These are phyloP conservation scores for Mercurialis annua DNA, from an alignment of 345 rosid species.

Conservation along the genomic window DNA sequence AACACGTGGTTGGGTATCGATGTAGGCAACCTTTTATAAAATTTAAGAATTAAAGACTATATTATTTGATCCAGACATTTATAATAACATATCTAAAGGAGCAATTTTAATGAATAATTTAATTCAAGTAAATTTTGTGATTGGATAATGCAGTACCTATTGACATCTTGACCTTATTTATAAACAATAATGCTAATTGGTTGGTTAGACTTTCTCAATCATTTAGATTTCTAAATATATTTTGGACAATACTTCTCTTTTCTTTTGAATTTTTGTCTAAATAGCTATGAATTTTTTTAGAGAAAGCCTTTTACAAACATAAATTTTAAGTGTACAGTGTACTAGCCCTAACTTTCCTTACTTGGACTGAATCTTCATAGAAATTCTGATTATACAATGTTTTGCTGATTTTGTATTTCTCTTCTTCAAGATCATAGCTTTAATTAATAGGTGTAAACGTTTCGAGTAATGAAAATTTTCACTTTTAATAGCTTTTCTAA, in stretches of 20 bases:
- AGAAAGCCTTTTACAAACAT: no score
- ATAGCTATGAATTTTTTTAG: no score
- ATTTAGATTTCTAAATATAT: not conserved
- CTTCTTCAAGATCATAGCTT: no score
- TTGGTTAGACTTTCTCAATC: conserved; percentile 31
- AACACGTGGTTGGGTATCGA: conserved; percentile 23
- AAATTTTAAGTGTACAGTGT: no score
- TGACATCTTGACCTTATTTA: conserved; percentile 7
- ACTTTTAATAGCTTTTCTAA: no score
- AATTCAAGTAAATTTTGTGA: conserved; percentile 8
- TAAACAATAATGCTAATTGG: conserved; percentile 3
- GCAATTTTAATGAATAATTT: not conserved
- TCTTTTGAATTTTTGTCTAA: not conserved
- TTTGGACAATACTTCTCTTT: conserved; percentile 1
- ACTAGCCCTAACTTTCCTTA: no score
- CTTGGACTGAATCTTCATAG: no score
- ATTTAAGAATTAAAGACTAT: not conserved
- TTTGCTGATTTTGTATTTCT: no score
- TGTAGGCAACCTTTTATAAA: conserved; percentile 1
- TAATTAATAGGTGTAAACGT: no score
- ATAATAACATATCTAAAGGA: not conserved
- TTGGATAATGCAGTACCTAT: conserved; percentile 14
- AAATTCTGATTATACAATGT: no score
- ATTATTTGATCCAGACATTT: not conserved
- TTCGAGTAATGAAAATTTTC: no score